Conservation (phyloP, 2,329 filamentous ascomycete genomes). For the Aspergillus neotritici region DNA sequence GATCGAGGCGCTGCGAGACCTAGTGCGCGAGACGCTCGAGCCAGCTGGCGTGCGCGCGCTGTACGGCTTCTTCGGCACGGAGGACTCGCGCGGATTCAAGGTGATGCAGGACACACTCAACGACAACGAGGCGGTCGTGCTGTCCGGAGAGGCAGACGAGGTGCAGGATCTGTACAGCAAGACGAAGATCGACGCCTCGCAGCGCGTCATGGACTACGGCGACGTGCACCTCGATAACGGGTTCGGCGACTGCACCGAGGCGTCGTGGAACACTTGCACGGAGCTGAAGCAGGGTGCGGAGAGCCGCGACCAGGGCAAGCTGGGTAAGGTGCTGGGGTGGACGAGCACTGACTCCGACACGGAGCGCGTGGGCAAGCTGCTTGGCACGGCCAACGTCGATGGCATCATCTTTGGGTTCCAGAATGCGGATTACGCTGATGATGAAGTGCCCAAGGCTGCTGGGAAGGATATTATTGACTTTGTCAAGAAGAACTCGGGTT, state of each 20-base stretch:
- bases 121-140: conserved; percentile 1
- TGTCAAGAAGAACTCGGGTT: conserved; percentile 6
- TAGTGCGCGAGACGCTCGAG: conserved; percentile 11
- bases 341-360: conserved; percentile 1
- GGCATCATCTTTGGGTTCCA: conserved; percentile 4
- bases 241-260: neutral
- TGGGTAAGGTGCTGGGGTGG: conserved; percentile 5
- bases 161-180: neutral
- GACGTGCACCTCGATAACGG: neutral
- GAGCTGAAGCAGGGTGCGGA: conserved; percentile 1
- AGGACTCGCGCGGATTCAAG: conserved; percentile 4
- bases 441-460: neutral
- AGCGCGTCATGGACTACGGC: conserved; percentile 6
- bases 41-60: conserved; percentile 10
- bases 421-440: conserved; percentile 1
- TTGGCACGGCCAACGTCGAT: neutral
- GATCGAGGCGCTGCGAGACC: conserved; percentile 11
- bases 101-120: conserved; percentile 6
- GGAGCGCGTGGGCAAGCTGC: neutral
- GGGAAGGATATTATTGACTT: conserved; percentile 6
- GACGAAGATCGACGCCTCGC: neutral
- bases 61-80: conserved; percentile 13
- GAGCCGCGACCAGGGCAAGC: neutral
- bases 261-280: neutral
- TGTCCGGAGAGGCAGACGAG: neutral